A percentile compares a stretch with the other conserved stretches of the same genome.
These are phyloP conservation scores for Eutypa lata DNA, from an alignment of 2,329 filamentous ascomycete genomes.

Conservation along the genomic window DNA sequence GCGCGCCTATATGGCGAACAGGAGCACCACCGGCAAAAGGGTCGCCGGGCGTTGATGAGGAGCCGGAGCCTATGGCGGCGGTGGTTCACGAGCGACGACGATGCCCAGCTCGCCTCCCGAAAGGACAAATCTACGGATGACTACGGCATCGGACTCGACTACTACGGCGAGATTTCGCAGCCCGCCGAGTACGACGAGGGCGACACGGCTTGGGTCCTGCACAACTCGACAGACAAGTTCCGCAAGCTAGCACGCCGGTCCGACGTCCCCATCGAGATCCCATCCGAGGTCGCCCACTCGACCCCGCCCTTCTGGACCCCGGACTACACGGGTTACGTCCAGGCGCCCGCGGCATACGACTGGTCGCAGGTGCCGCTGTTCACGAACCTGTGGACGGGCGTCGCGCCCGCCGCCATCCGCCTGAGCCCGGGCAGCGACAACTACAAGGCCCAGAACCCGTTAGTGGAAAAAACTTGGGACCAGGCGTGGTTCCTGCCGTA, in stretches of 20 bases:
- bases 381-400: conserved; percentile 4
- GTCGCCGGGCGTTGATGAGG: conserved; percentile 9
- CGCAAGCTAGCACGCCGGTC: background rate
- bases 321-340: conserved; percentile 3
- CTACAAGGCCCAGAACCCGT: background rate
- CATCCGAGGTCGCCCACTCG: background rate
- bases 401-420: conserved; percentile 1
- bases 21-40: conserved; percentile 23
- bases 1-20: conserved; percentile 27
- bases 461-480: background rate
- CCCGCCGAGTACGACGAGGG: background rate
- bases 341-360: background rate
- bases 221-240: background rate
- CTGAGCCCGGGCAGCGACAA: background rate
- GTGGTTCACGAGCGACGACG: no score
- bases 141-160: conserved; percentile 5
- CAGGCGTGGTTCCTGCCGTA: conserved; percentile 3
- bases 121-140: background rate
- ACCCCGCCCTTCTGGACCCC: conserved; percentile 5
- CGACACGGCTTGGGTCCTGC: conserved; percentile 1
- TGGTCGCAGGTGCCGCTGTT: conserved; percentile 3
- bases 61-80: conserved; percentile 3
- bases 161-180: conserved; percentile 2
- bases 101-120: background rate
- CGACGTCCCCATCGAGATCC: background rate